Conservation (phyloP, 164 flowering plant genomes). For the Euptelea pleiosperma region DNA sequence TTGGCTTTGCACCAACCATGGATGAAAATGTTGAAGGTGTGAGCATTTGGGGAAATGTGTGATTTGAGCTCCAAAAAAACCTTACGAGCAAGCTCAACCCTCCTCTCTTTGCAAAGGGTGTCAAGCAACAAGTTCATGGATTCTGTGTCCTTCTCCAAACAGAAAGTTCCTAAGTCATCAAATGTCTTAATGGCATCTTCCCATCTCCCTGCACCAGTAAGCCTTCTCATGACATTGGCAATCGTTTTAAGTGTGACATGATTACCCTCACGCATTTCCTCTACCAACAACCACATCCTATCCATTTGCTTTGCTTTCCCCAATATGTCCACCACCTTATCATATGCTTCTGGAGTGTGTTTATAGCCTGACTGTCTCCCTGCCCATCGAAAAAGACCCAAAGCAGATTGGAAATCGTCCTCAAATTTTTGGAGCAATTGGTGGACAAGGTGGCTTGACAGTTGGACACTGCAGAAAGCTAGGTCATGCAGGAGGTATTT, state of each 20-base stretch:
- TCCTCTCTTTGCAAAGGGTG: constrained; percentile 72
- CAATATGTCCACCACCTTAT: constrained; percentile 63
- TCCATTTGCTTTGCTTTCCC: constrained; percentile 67
- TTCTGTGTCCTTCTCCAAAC: constrained; percentile 66
- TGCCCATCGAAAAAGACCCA: constrained; percentile 73
- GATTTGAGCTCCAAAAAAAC: constrained; percentile 56
- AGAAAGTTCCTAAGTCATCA: constrained; percentile 34
- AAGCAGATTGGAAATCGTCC: constrained; percentile 79
- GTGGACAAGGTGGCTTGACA: constrained; percentile 35
- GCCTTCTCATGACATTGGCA: constrained; percentile 75
- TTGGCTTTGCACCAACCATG: constrained; percentile 30
- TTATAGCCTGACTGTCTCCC: constrained; percentile 29
- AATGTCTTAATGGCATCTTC: constrained; percentile 44
- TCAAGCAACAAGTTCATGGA: constrained; percentile 81
- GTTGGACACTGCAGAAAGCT: constrained; percentile 25
- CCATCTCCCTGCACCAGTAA: constrained; percentile 70
- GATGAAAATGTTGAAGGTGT: constrained; percentile 28
- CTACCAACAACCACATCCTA: constrained; percentile 46
- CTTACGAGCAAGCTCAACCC: constrained; percentile 63
- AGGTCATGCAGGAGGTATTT: constrained; percentile 36
- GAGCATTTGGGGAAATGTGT: constrained; percentile 53
- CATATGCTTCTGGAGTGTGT: constrained; percentile 46
- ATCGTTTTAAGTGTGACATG: constrained; percentile 48
- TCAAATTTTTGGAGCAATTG: constrained; percentile 52
- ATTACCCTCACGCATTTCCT: constrained; percentile 40